A percentile compares a stretch with the other conserved stretches of the same genome.
Conservation (phyloP, 768 basidiomycete species). For the Pholiota microspora region DNA sequence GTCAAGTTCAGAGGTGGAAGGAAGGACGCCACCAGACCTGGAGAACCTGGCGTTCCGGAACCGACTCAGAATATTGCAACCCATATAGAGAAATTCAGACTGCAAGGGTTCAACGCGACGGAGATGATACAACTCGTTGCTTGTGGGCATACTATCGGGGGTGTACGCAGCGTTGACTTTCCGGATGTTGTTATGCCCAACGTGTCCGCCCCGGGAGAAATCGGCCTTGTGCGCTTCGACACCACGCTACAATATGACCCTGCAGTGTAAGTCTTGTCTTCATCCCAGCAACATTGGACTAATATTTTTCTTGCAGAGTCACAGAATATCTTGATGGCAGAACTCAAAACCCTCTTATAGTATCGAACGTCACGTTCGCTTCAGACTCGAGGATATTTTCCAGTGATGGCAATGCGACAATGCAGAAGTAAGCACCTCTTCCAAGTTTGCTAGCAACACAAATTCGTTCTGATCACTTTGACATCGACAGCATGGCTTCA, state of each 20-base stretch:
- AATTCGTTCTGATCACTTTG: background rate
- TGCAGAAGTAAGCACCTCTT: slow-evolving; percentile 28
- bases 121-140: slow-evolving; percentile 46
- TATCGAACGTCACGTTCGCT: slow-evolving; percentile 29
- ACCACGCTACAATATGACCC: slow-evolving; percentile 34
- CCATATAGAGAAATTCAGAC: slow-evolving; percentile 32
- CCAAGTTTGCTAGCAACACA: background rate
- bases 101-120: slow-evolving; percentile 35
- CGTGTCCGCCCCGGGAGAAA: slow-evolving; percentile 17
- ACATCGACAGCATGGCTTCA: slow-evolving; percentile 22
- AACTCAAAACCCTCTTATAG: slow-evolving; percentile 35
- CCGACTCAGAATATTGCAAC: slow-evolving; percentile 35
- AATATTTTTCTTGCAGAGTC: slow-evolving; percentile 23
- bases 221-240: slow-evolving; percentile 30
- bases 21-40: slow-evolving; percentile 37
- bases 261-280: slow-evolving; percentile 26
- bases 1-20: slow-evolving; percentile 42
- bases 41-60: slow-evolving; percentile 37
- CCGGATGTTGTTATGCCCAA: slow-evolving; percentile 30
- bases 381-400: slow-evolving; percentile 40
- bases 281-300: too few species aligned
- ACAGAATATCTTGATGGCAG: slow-evolving; percentile 38
- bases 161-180: slow-evolving; percentile 39
- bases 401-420: slow-evolving; percentile 37
- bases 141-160: slow-evolving; percentile 45